Percentiles rank a stretch among this genome's conserved stretches.
These are phyloP conservation scores for Chrysophaeum taylorii DNA, from an alignment of 352 stramenopile species.

Conservation along the genomic window DNA sequence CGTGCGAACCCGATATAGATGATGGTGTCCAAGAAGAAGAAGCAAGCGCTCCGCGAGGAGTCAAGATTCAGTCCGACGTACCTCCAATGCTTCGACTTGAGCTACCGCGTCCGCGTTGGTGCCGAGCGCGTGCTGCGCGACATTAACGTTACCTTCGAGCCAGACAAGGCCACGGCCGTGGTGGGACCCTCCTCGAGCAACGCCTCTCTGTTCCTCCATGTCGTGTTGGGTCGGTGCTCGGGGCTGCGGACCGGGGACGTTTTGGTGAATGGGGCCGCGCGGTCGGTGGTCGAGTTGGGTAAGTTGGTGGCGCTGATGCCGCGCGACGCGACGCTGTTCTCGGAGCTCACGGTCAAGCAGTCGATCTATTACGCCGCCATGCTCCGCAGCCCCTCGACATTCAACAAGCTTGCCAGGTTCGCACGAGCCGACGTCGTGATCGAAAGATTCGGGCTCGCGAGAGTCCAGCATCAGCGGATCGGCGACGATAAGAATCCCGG, in stretches of 20 bases:
- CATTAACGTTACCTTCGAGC: too few species aligned
- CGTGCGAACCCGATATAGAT: too few species aligned
- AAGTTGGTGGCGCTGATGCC: slow-evolving; percentile 7
- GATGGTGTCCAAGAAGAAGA: too few species aligned
- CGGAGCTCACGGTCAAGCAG: slow-evolving; percentile 50
- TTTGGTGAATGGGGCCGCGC: not conserved
- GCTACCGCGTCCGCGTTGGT: too few species aligned
- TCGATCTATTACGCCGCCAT: slow-evolving; percentile 49
- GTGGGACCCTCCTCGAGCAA: not conserved
- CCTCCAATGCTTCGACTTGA: too few species aligned
- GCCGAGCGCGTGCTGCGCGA: too few species aligned
- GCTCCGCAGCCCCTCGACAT: slow-evolving; percentile 38
- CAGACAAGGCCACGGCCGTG: not conserved
- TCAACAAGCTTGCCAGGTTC: too few species aligned
- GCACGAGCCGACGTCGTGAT: too few species aligned
- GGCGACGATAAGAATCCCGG: too few species aligned
- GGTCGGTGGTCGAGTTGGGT: not conserved
- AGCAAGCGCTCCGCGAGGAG: too few species aligned
- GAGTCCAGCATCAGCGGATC: not conserved
- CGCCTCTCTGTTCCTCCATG: not conserved
- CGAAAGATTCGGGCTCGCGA: not conserved
- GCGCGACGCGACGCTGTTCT: slow-evolving; percentile 55
- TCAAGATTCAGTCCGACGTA: too few species aligned
- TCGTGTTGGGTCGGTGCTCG: not conserved
- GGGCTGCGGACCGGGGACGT: not conserved